These are phyloP conservation scores for Pichia cephalocereana DNA, from an alignment of 805 yeast species.

Conservation along the genomic window DNA sequence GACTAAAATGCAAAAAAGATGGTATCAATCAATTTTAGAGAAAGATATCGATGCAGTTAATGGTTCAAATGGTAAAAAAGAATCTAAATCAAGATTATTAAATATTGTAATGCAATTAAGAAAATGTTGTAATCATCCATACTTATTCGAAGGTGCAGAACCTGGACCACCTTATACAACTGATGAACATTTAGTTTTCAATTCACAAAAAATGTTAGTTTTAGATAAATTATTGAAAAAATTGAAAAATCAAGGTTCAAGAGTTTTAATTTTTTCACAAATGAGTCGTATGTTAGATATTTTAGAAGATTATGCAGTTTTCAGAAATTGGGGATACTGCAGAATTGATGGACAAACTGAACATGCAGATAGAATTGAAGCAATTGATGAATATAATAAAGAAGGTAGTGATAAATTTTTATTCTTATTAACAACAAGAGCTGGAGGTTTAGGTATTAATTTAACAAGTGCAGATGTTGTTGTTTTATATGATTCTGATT, in stretches of 20 bases:
- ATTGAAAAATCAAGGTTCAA: constrained; percentile 57
- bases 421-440: constrained; percentile 74
- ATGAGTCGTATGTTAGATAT: constrained; percentile 79
- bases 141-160: constrained; percentile 78
- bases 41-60: constrained; percentile 80
- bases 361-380: constrained; percentile 63
- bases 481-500: constrained; percentile 68
- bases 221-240: constrained; percentile 58
- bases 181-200: constrained; percentile 71
- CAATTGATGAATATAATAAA: constrained; percentile 73
- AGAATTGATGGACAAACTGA: constrained; percentile 81
- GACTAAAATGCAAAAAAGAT: constrained; percentile 69
- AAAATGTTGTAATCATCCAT: constrained; percentile 82
- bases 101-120: constrained; percentile 81
- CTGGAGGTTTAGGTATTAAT: constrained; percentile 85
- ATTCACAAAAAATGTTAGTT: constrained; percentile 63
- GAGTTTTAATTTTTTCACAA: constrained; percentile 73
- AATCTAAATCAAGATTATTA: constrained; percentile 63
- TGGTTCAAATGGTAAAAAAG: constrained; percentile 69
- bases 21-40: constrained; percentile 71
- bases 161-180: constrained; percentile 87
- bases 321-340: constrained; percentile 62
- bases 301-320: constrained; percentile 67
- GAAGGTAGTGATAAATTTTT: constrained; percentile 65
- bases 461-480: constrained; percentile 76